Conservation (phyloP, 163 green algal species). For the Trebouxiophyceae sp. region DNA sequence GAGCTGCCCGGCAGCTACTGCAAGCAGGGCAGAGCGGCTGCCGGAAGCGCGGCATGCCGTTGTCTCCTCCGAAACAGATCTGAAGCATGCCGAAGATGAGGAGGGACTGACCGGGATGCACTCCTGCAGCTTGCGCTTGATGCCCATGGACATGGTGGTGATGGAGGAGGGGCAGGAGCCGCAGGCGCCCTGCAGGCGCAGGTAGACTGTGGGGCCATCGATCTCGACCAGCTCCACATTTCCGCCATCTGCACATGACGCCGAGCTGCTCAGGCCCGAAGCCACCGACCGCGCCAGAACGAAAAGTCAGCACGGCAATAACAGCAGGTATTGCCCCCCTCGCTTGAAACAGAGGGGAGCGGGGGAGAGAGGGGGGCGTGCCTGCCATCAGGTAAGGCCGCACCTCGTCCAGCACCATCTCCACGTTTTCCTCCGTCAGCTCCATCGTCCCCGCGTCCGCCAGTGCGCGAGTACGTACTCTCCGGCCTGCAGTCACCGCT, state of each 20-base stretch:
- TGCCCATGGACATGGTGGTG: constrained; percentile 99
- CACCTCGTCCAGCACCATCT: constrained; percentile 93
- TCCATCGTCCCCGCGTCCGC: constrained; percentile 45
- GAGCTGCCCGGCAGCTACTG: too few relatives aligned
- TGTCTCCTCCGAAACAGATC: too few relatives aligned
- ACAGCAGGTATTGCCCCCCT: not conserved
- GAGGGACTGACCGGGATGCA: constrained; percentile 76
- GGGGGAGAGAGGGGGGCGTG: too few relatives aligned
- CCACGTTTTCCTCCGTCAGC: constrained; percentile 92
- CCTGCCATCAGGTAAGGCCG: constrained; percentile 93
- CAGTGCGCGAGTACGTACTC: too few relatives aligned
- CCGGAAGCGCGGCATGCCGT: too few relatives aligned
- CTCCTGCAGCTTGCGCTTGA: constrained; percentile 89
- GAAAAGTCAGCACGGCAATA: too few relatives aligned
- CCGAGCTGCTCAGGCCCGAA: not conserved
- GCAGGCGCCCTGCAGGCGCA: constrained; percentile 88
- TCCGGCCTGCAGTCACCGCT: too few relatives aligned
- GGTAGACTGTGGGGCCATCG: constrained; percentile 73
- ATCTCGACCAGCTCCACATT: constrained; percentile 98
- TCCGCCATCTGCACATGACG: constrained; percentile 72
- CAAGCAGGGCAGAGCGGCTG: too few relatives aligned
- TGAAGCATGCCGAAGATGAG: too few relatives aligned
- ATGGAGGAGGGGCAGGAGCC: constrained; percentile 86
- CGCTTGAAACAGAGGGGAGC: not conserved
- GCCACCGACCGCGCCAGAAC: too few relatives aligned